Base-by-base conservation (phyloP, 805 yeast species). In the Barnettozyma botsteinii region DNA sequence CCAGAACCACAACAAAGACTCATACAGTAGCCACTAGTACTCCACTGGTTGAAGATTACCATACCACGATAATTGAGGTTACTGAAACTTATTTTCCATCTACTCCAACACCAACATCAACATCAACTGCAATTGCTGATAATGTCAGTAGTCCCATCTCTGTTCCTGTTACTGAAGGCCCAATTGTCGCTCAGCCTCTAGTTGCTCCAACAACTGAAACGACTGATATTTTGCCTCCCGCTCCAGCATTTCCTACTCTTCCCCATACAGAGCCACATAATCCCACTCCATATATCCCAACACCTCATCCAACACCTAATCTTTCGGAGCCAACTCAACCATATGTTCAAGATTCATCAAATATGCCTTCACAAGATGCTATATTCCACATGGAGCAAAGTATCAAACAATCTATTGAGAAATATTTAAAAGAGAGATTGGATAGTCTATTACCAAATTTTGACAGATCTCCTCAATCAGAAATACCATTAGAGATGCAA, bases 391-490 rank as follows among this genome's bases (percentile, higher is more conserved):
- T 37, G 9, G 42, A 38, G 23, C 21, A 42, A 9, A 27, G 23
- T 7, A 26, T 42, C 7, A 42, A 35, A 28, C 27, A 34, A 1
- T 34, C 34, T 2, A 31, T 37, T 15, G 45, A 42, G 19, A 26
- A 33, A 7, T 42, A 42, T 11, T 34, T 42, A 27, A 38, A 34
- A 28, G 31, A 37, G 28, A 31, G 39, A 18, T 19, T 42, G 10
- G 45, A 33, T 11, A 26, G 21, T 13, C 18, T 42, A 14, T 38
- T 35, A 8, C 39, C 36, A 8, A 31, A 30, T 11, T n/a, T 35
- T 31, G 25, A 12, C 12, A 6, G 4, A 14, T 17, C 33, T 24
- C 28, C 28, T 21, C 4, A 11, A 31, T 20, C 26, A 12, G 9
- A 23, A 25, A 24, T 15, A 18, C 9, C 19, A 6, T n/a, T n/a